Conservation (phyloP, 2,329 filamentous ascomycete genomes). For the Fusarium napiforme region DNA sequence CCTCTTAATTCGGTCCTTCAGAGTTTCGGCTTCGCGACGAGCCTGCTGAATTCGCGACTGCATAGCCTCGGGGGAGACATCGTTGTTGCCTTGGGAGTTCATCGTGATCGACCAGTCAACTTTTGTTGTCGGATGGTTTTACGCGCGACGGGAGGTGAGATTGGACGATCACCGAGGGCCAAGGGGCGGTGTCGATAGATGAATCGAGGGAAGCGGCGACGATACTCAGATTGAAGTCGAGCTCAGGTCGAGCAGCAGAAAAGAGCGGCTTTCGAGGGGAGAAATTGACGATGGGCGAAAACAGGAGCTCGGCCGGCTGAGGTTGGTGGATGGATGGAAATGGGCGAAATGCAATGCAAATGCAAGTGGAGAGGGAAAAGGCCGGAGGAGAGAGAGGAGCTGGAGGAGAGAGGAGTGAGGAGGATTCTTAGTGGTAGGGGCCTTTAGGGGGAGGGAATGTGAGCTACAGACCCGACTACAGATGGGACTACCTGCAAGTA, state of each 20-base stretch:
- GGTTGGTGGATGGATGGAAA: conserved; percentile 43
- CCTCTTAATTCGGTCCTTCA: conserved; percentile 99
- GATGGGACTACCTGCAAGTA: background rate
- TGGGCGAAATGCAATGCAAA: conserved; percentile 45
- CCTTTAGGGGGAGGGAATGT: conserved; percentile 45
- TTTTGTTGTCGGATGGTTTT: conserved; percentile 15
- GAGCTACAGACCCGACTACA: conserved; percentile 43
- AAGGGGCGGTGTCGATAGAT: conserved; percentile 31
- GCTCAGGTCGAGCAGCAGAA: conserved; percentile 39
- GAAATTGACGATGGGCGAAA: conserved; percentile 37
- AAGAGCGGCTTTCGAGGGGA: conserved; percentile 36
- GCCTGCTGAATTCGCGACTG: conserved; percentile 93
- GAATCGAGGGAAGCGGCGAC: conserved; percentile 24
- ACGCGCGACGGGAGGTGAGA: conserved; percentile 24
- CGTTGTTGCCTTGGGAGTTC: conserved; percentile 68
- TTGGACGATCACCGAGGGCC: conserved; percentile 26
- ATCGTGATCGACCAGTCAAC: conserved; percentile 53
- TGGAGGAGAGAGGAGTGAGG: conserved; percentile 40
- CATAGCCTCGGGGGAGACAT: conserved; percentile 80
- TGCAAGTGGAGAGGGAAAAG: conserved; percentile 51
- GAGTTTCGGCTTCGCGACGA: conserved; percentile 94
- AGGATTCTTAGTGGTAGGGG: conserved; percentile 43
- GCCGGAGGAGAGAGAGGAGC: conserved; percentile 41
- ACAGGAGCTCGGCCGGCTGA: conserved; percentile 41
- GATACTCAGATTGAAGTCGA: conserved; percentile 38